Evolutionary conservation across 768 basidiomycete genomes (phyloP).

Genomic region (Tricholoma sp.): DNA sequence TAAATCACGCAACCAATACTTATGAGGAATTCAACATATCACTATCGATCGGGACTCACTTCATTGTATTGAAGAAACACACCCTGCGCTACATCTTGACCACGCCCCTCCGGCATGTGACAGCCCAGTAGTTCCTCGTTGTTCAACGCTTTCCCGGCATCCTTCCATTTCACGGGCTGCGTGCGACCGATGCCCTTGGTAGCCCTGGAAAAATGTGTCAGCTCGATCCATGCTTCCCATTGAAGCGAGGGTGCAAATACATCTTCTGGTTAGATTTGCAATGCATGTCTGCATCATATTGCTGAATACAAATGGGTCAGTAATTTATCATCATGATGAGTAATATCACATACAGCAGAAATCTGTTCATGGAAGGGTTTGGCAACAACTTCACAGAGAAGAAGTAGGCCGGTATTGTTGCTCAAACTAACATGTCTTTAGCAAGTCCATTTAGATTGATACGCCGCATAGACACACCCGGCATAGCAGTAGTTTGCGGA

Average conservation of each 20-base stretch:
- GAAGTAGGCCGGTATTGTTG: constrained; percentile 45
- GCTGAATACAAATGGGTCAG: constrained; percentile 13
- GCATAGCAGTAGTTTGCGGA: constrained; percentile 55
- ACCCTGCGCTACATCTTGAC: constrained; percentile 25
- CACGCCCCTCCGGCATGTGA: constrained; percentile 54
- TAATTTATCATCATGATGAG: neutral
- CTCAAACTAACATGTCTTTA: constrained; percentile 35
- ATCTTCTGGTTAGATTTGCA: constrained; percentile 38
- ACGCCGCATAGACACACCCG: constrained; percentile 27
- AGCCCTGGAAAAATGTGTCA: constrained; percentile 26
- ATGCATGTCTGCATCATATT: constrained; percentile 45
- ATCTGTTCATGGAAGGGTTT: constrained; percentile 48
- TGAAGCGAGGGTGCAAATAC: constrained; percentile 22
- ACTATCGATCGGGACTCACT: constrained; percentile 27
- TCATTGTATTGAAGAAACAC: constrained; percentile 49
- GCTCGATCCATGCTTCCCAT: neutral
- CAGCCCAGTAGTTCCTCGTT: constrained; percentile 48
- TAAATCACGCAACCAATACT: constrained; percentile 17
- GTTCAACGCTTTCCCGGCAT: constrained; percentile 46
- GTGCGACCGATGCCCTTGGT: constrained; percentile 51
- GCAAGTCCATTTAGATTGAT: neutral
- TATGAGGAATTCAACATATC: neutral
- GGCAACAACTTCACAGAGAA: constrained; percentile 57
- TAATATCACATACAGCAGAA: constrained; percentile 26
- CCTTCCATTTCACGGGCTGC: constrained; percentile 54